These are phyloP conservation scores for Chlorella sorokiniana DNA, from an alignment of 139 green algal species.

Conservation along the genomic window DNA sequence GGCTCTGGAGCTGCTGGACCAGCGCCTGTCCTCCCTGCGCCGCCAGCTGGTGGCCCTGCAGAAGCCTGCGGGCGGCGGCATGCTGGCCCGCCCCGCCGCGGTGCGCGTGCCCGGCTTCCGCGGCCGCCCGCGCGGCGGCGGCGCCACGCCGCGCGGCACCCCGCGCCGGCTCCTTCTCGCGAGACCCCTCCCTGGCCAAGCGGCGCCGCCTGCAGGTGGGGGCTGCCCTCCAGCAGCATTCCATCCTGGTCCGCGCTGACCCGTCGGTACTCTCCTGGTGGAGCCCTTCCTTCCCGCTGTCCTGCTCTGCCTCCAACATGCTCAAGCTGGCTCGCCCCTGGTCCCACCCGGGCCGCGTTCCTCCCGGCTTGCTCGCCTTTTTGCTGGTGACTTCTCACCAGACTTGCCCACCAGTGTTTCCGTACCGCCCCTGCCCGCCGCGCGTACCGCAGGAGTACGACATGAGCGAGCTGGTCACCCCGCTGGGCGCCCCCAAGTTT, in stretches of 20 bases:
- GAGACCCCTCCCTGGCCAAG: conserved; percentile 16
- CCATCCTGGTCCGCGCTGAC: too few species aligned
- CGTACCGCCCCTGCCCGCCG: not conserved
- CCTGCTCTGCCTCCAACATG: too few species aligned
- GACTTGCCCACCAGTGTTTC: too few species aligned
- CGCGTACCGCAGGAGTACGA: conserved; percentile 27
- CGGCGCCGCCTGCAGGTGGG: conserved; percentile 20
- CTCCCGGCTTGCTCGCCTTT: not conserved
- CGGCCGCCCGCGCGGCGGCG: conserved; percentile 10
- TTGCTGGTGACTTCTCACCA: too few species aligned
- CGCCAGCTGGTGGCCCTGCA: conserved; percentile 28
- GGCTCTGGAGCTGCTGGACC: conserved; percentile 38
- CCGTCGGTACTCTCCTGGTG: too few species aligned
- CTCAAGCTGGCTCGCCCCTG: too few species aligned
- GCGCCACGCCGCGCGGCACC: not conserved
- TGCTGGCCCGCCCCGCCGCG: not conserved
- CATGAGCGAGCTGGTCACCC: conserved; percentile 40
- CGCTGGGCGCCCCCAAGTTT: conserved; percentile 47
- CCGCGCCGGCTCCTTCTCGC: conserved; percentile 22
- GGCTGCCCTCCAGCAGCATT: not conserved
- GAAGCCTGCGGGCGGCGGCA: not conserved
- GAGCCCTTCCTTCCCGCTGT: too few species aligned
- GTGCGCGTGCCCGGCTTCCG: not conserved
- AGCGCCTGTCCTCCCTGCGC: conserved; percentile 29
- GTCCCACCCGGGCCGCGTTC: too few species aligned